These are phyloP conservation scores for Torulaspora delbrueckii DNA, from an alignment of 805 yeast species.

Conservation along the genomic window DNA sequence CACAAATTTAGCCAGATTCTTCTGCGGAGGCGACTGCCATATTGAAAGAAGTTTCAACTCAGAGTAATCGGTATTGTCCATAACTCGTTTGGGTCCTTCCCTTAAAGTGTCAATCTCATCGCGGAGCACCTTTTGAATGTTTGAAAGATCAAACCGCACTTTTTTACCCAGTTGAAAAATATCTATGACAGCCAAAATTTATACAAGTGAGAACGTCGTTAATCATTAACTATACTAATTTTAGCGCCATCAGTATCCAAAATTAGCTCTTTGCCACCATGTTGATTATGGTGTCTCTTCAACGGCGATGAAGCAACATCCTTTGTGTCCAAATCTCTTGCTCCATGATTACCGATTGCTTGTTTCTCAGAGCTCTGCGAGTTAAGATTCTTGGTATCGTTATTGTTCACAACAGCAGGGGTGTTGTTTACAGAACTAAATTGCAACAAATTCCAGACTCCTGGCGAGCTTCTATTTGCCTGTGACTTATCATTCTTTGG, in stretches of 20 bases:
- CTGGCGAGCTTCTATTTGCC: conserved; percentile 58
- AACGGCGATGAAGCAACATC: conserved; percentile 30
- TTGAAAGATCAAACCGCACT: background rate
- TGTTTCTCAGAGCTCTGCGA: conserved; percentile 3
- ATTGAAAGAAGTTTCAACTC: conserved; percentile 14
- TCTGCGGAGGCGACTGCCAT: conserved; percentile 15
- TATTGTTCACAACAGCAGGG: conserved; percentile 27
- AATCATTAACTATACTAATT: conserved; percentile 27
- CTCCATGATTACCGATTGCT: background rate
- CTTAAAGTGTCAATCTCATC: background rate
- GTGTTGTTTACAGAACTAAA: conserved; percentile 46
- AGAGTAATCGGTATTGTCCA: conserved; percentile 1
- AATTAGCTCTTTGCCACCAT: conserved; percentile 22
- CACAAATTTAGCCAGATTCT: conserved; percentile 11
- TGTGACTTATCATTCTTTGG: conserved; percentile 17
- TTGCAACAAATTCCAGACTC: conserved; percentile 89
- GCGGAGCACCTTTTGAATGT: conserved; percentile 1
- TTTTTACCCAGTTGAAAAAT: background rate
- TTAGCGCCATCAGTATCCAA: conserved; percentile 33
- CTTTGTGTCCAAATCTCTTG: conserved; percentile 8
- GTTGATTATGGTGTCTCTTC: conserved; percentile 18
- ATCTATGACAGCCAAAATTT: background rate
- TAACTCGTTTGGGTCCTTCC: background rate
- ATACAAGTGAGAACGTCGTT: conserved; percentile 1
- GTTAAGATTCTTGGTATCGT: conserved; percentile 10